Percentiles rank a stretch among this genome's conserved stretches.
Evolutionary conservation across 495 filamentous ascomycete genomes (phyloP).

Genomic region (Alectoria sarmentosa): DNA sequence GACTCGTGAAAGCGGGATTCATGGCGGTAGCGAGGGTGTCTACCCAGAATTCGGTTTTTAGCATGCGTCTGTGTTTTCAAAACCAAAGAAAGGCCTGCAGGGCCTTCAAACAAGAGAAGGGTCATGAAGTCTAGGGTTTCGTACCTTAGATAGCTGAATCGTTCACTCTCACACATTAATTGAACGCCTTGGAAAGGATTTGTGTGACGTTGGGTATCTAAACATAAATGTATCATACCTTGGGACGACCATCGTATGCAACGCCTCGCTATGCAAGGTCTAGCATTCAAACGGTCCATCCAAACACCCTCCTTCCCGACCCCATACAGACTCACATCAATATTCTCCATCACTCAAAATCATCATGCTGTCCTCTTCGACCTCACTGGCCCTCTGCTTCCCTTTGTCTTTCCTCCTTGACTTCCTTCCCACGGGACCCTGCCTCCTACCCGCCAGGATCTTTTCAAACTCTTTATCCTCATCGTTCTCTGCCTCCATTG

Average conservation of each 20-base stretch:
- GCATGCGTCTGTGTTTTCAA: background rate
- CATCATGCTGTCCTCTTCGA: slow-evolving; percentile 29
- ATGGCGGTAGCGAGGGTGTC: background rate
- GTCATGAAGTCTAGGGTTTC: background rate
- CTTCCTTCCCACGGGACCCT: slow-evolving; percentile 19
- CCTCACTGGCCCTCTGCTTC: slow-evolving; percentile 33
- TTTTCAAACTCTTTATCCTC: slow-evolving; percentile 24
- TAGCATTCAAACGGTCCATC: too few species aligned
- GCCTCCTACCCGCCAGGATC: slow-evolving; percentile 22
- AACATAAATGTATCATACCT: slow-evolving; percentile 4
- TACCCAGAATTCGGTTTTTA: background rate
- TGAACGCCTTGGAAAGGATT: too few species aligned
- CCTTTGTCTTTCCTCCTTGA: slow-evolving; percentile 32
- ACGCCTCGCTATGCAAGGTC: too few species aligned
- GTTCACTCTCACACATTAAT: background rate
- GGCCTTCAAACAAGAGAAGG: background rate
- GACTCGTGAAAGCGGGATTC: background rate
- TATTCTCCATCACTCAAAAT: slow-evolving; percentile 29
- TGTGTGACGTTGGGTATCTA: too few species aligned
- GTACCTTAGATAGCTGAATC: slow-evolving; percentile 1
- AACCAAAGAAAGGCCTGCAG: background rate
- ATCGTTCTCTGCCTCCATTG: slow-evolving; percentile 23
- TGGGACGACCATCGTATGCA: too few species aligned
- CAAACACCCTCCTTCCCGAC: background rate
- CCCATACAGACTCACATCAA: background rate